Evolutionary conservation across 305 asterid genomes (phyloP).

Genomic region (Solanum chacoense): DNA sequence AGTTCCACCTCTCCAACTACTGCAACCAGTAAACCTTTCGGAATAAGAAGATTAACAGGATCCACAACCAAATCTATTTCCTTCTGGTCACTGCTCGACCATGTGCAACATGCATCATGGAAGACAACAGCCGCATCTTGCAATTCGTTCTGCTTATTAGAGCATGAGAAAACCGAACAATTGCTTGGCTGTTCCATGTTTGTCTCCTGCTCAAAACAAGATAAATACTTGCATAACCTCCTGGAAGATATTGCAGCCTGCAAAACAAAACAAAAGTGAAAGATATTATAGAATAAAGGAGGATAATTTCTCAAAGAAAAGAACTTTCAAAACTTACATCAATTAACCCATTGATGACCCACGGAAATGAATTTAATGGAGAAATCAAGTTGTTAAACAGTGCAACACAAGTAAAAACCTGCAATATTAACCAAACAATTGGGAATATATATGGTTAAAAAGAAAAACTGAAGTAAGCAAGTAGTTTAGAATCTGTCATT

Average conservation of each 20-base stretch:
- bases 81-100: slow-evolving; percentile 67
- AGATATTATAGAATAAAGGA: neutral
- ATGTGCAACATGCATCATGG: slow-evolving; percentile 64
- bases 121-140: slow-evolving; percentile 42
- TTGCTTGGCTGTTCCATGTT: slow-evolving; percentile 11
- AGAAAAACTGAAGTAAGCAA: neutral
- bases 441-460: neutral
- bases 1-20: slow-evolving; percentile 80
- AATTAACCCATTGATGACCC: slow-evolving; percentile 98
- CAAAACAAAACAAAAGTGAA: slow-evolving; percentile 4
- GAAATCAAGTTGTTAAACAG: slow-evolving; percentile 88
- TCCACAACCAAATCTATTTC: slow-evolving; percentile 53
- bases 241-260: slow-evolving; percentile 86
- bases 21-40: slow-evolving; percentile 69
- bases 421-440: slow-evolving; percentile 21
- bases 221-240: slow-evolving; percentile 71
- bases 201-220: slow-evolving; percentile 46
- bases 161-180: slow-evolving; percentile 12
- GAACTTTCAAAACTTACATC: slow-evolving; percentile 53
- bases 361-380: slow-evolving; percentile 94
- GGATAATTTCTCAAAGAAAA: slow-evolving; percentile 4
- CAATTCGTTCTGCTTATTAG: slow-evolving; percentile 22
- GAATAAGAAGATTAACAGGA: slow-evolving; percentile 40
- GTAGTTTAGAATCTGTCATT: neutral
- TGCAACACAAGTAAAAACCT: slow-evolving; percentile 98